These are phyloP conservation scores for Knufia fluminis DNA, from an alignment of 2,329 filamentous ascomycete genomes.

Conservation along the genomic window DNA sequence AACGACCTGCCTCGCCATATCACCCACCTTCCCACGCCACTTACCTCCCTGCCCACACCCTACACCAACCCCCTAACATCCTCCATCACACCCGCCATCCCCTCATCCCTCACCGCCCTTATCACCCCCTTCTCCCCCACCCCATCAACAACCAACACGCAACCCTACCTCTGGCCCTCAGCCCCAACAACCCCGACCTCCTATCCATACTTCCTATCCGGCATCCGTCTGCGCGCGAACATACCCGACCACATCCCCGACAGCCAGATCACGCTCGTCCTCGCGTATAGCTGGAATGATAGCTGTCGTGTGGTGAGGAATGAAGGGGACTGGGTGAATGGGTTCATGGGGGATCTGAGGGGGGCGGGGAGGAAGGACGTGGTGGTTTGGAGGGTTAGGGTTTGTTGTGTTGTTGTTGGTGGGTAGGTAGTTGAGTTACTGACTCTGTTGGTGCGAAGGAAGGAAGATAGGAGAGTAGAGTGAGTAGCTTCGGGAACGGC, in stretches of 20 bases:
- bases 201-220: slow-evolving; percentile 12
- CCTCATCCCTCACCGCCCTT: slow-evolving; percentile 12
- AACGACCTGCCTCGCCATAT: neutral
- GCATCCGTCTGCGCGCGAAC: slow-evolving; percentile 11
- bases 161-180: slow-evolving; percentile 14
- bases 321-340: slow-evolving; percentile 13
- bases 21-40: neutral
- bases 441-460: too few relatives aligned
- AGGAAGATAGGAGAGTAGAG: neutral
- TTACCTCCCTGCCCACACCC: slow-evolving; percentile 8
- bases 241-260: slow-evolving; percentile 1
- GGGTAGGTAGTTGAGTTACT: neutral
- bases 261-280: slow-evolving; percentile 9
- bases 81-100: slow-evolving; percentile 10
- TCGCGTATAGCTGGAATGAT: slow-evolving; percentile 20
- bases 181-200: slow-evolving; percentile 11
- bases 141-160: neutral
- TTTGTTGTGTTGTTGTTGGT: slow-evolving; percentile 11
- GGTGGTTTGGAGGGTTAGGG: slow-evolving; percentile 18
- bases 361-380: slow-evolving; percentile 13
- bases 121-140: slow-evolving; percentile 7
- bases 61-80: neutral
- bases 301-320: slow-evolving; percentile 8
- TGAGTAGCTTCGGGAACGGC: neutral
- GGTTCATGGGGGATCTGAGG: slow-evolving; percentile 14